A percentile compares a stretch with the other conserved stretches of the same genome.
Evolutionary conservation across 2,329 filamentous ascomycete species (phyloP).

Genomic region (Spiromastix sp.): DNA sequence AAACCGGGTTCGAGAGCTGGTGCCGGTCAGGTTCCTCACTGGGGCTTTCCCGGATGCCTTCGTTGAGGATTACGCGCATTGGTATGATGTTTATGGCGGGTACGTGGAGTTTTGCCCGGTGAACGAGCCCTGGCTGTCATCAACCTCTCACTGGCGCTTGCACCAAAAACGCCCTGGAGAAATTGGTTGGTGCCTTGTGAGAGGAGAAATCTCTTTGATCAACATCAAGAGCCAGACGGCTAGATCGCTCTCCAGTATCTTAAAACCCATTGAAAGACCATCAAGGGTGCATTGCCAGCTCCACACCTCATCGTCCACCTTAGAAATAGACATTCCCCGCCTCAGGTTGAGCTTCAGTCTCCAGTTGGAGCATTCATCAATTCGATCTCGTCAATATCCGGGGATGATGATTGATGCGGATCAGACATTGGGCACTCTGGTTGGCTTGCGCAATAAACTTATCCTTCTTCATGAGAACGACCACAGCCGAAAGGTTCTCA

Average conservation of each 20-base stretch:
- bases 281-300: slow-evolving; percentile 26
- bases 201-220: slow-evolving; percentile 17
- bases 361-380: slow-evolving; percentile 8
- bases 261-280: slow-evolving; percentile 29
- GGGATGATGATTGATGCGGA: slow-evolving; percentile 39
- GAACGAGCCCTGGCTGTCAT: slow-evolving; percentile 19
- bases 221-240: slow-evolving; percentile 26
- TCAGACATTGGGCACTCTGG: slow-evolving; percentile 39
- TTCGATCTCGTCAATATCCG: slow-evolving; percentile 41
- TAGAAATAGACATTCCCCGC: slow-evolving; percentile 38
- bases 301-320: slow-evolving; percentile 1
- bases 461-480: slow-evolving; percentile 26
- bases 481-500: slow-evolving; percentile 28
- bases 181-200: slow-evolving; percentile 10
- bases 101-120: slow-evolving; percentile 23
- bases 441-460: slow-evolving; percentile 42
- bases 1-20: slow-evolving; percentile 16
- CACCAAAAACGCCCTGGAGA: too few species aligned
- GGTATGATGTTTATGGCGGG: slow-evolving; percentile 28
- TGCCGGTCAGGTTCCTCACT: slow-evolving; percentile 20
- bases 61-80: slow-evolving; percentile 35
- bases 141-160: slow-evolving; percentile 22
- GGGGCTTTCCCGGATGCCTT: slow-evolving; percentile 25
- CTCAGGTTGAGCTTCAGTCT: slow-evolving; percentile 40
- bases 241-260: slow-evolving; percentile 18